A percentile compares a stretch with the other conserved stretches of the same genome.
phyloP scores from a whole-genome alignment of 192 early-diverging fungal genomes.

The Podila epigama region DNA sequence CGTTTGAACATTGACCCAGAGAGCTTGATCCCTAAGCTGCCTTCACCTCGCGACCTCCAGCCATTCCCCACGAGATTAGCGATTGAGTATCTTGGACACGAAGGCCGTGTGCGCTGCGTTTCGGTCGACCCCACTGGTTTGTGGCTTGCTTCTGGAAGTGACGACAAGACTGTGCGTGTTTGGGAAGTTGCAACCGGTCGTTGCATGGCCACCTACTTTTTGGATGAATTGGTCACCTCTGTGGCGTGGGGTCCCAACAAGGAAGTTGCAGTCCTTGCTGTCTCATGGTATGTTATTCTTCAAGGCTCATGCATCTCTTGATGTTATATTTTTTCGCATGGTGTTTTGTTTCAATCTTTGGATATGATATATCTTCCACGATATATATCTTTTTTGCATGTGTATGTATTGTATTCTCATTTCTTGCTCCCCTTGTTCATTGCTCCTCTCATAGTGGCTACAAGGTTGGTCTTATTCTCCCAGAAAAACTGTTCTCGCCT shows the following conservation, averaged over 20 bases:
- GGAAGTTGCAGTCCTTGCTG: constrained; percentile 79
- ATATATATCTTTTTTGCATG: background rate
- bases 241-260: constrained; percentile 93
- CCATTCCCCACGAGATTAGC: constrained; percentile 90
- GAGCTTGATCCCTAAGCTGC: constrained; percentile 93
- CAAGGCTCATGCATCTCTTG: background rate
- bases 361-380: background rate
- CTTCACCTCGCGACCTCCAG: constrained; percentile 91
- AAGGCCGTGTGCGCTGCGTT: constrained; percentile 78
- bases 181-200: constrained; percentile 95
- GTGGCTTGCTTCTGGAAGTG: constrained; percentile 88
- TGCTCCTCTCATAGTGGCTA: constrained; percentile 46
- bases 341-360: background rate
- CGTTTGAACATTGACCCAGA: constrained; percentile 89
- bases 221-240: constrained; percentile 72
- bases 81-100: constrained; percentile 85
- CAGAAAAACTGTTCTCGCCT: constrained; percentile 49
- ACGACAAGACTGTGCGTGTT: constrained; percentile 86
- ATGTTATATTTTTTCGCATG: background rate
- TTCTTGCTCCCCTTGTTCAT: background rate
- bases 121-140: constrained; percentile 94
- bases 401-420: background rate
- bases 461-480: constrained; percentile 52
- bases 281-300: constrained; percentile 54
- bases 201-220: constrained; percentile 78